These are phyloP conservation scores for Plasmopara muralis DNA, from an alignment of 352 stramenopile genomes.

Conservation along the genomic window DNA sequence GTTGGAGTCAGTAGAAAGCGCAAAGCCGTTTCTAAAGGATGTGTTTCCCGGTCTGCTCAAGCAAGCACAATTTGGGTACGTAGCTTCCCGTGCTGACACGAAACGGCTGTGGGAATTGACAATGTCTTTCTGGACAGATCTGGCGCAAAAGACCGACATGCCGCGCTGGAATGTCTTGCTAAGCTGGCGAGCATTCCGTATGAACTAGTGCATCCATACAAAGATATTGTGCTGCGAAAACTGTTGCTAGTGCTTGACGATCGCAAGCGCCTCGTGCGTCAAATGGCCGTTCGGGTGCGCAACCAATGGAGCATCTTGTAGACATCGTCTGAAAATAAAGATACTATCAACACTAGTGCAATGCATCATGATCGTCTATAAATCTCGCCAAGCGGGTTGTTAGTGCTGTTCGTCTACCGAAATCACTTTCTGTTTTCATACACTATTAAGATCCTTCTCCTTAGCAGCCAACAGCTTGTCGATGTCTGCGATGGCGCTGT, in stretches of 20 bases:
- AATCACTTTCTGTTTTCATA: constrained; percentile 26
- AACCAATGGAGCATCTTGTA: constrained; percentile 89
- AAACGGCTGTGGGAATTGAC: constrained; percentile 4
- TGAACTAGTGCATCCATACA: constrained; percentile 85
- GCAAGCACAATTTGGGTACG: constrained; percentile 73
- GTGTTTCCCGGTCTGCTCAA: constrained; percentile 79
- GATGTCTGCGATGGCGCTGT: constrained; percentile 63
- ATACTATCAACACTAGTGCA: not conserved
- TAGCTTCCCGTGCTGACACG: not conserved
- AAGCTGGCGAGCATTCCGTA: constrained; percentile 79
- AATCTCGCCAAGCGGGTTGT: constrained; percentile 12
- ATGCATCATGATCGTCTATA: constrained; percentile 11
- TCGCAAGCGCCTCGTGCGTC: constrained; percentile 81
- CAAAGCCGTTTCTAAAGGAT: constrained; percentile 80
- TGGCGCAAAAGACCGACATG: constrained; percentile 58
- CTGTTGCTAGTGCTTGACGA: constrained; percentile 78
- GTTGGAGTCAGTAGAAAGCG: constrained; percentile 67
- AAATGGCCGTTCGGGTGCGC: constrained; percentile 80
- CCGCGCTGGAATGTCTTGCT: constrained; percentile 67
- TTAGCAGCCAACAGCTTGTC: constrained; percentile 65
- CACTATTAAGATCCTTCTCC: constrained; percentile 66
- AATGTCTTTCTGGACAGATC: constrained; percentile 21
- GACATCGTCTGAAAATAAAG: constrained; percentile 4
- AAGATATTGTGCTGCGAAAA: constrained; percentile 71
- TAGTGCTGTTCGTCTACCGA: not conserved